Base-by-base conservation (phyloP, 148 eudicot species). In the Nyssa sinensis region DNA sequence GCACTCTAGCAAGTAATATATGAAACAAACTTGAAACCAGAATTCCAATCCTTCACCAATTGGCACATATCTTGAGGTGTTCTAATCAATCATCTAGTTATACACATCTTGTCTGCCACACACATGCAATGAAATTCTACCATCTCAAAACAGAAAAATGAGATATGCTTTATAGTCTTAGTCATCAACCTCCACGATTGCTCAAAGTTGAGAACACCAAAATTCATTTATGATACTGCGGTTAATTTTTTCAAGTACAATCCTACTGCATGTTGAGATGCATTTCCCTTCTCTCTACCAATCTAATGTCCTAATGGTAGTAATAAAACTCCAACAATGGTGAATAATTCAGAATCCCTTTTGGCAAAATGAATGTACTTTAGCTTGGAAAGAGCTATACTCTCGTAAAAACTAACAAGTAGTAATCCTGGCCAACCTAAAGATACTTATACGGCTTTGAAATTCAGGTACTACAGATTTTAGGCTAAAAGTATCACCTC, bases 401-500 rank as follows among this genome's bases (percentile, higher is more conserved):
- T n/a, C 0, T 51, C 0, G 23, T 19, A 17, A 51, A 1, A 13
- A 13, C 21, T 16, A 51, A 51, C 5, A 19, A 51, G n/a, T 51
- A 51, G 14, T n/a, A 51, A 8, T 51, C 16, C 16, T 51, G n/a
- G 3, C 2, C 16, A 0, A n/a, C 58, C 23, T 51, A 51, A 51
- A 51, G n/a, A 16, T 51, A 51, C 13, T 16, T 51, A n/a, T 51
- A 51, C 16, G n/a, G 1, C 21, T 51, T 19, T 4, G 23, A 17
- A 3, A 12, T 49, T 13, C 55, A 49, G 11, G 21, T 19, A 49
- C 55, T 49, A 4, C 14, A 13, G 4, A 49, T 49, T n/a, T n/a
- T n/a, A 62, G 24, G 28, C 23, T 60, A 1, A 29, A 69, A 62
- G 74, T 8, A 61, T 79, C 66, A 55, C 79, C 87, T 84, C 77